Percentiles rank a stretch among this genome's conserved stretches.
Evolutionary conservation across 225 moss, liverwort and hornwort genomes (phyloP).

Genomic region (Thuidium tamariscinum): DNA sequence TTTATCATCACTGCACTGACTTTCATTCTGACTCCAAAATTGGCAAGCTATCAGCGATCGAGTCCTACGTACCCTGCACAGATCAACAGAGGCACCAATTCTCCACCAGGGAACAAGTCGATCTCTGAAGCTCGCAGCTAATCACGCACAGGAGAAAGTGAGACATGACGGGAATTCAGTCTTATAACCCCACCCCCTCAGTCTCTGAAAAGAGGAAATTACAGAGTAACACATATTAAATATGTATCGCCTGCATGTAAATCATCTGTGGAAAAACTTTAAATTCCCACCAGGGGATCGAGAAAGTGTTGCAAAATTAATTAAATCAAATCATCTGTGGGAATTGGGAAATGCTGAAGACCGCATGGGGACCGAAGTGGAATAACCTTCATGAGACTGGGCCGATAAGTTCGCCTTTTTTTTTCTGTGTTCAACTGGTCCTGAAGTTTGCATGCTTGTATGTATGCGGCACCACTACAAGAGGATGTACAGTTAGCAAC

Average conservation of each 20-base stretch:
- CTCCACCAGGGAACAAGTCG: neutral
- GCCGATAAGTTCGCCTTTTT: too few species aligned
- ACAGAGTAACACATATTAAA: neutral
- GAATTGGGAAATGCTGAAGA: too few species aligned
- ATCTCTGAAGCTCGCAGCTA: neutral
- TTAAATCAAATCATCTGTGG: neutral
- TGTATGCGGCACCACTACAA: too few species aligned
- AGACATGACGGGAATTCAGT: neutral
- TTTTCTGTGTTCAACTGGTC: too few species aligned
- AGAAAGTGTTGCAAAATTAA: neutral
- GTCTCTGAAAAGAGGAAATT: neutral
- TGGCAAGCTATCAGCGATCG: neutral
- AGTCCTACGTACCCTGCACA: neutral
- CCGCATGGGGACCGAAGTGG: neutral
- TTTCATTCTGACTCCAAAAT: neutral
- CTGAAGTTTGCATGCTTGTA: neutral
- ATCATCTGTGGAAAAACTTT: neutral
- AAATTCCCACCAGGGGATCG: neutral
- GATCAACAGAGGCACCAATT: neutral
- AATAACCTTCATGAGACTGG: too few species aligned
- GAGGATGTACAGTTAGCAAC: too few species aligned
- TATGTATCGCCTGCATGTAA: neutral
- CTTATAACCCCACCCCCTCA: neutral
- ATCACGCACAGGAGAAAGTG: neutral
- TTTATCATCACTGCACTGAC: too few species aligned